Conservation (phyloP, 805 yeast species). For the Ogataea methylovora region DNA sequence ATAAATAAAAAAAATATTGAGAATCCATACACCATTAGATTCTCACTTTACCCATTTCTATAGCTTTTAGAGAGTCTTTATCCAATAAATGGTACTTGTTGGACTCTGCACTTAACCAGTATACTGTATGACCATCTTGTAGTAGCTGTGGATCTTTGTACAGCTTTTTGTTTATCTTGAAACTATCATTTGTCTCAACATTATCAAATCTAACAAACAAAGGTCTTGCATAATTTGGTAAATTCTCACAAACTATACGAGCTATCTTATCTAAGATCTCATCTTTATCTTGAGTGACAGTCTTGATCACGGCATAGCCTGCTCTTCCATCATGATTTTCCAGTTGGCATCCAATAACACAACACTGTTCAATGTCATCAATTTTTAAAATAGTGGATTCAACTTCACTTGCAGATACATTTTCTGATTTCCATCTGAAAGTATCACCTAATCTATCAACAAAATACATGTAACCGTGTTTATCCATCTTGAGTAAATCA, state of each 20-base stretch:
- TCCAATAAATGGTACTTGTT: conserved; percentile 52
- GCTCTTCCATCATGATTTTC: conserved; percentile 93
- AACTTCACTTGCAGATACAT: conserved; percentile 89
- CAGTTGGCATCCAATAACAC: conserved; percentile 81
- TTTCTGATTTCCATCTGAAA: conserved; percentile 94
- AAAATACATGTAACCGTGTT: conserved; percentile 65
- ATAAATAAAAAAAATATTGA: too few species aligned
- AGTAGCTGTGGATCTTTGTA: conserved; percentile 67
- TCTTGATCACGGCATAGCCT: conserved; percentile 76
- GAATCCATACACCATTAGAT: too few species aligned
- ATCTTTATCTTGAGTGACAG: conserved; percentile 17
- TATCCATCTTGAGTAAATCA: conserved; percentile 67
- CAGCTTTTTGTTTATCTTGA: conserved; percentile 66
- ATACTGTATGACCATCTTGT: conserved; percentile 60
- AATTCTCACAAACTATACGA: conserved; percentile 27
- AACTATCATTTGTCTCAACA: conserved; percentile 69
- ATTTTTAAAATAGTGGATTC: conserved; percentile 59
- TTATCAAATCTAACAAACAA: conserved; percentile 65
- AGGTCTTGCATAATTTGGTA: conserved; percentile 86
- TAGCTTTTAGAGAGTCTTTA: too few species aligned
- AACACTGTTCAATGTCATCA: conserved; percentile 50
- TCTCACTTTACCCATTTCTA: too few species aligned
- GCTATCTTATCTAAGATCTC: conserved; percentile 33
- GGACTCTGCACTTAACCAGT: conserved; percentile 48
- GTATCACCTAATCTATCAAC: conserved; percentile 94